Evolutionary conservation across 2,329 filamentous ascomycete species (phyloP), one percentile per base, ranked within the genome.

Genomic region (Plenodomus lindquistii): DNA sequence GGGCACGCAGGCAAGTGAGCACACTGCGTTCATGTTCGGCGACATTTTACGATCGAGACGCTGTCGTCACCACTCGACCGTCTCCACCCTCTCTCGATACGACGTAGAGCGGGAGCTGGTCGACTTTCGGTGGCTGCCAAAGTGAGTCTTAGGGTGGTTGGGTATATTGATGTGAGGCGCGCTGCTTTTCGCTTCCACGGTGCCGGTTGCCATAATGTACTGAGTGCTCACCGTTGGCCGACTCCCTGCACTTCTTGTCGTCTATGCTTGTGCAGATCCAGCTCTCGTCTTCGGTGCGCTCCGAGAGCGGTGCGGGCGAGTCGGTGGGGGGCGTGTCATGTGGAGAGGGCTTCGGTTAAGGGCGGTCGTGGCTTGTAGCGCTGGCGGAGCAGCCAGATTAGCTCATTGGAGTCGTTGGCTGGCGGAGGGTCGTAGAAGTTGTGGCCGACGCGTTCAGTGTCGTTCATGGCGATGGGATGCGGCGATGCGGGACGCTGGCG

Each of bases 341-440:
- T 17, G 61, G 49, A 19, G 56, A 27, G 19, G 60, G 51, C 54
- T 50, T 63, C 36, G 64, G 59, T 37, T n/a, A 65, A 54, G 22
- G 65, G 50, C 29, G 65, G 48, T 31, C 59, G 48, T 22, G 63
- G 57, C 44, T 77, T 75, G 70, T 88, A 88, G 60, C 80, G 72
- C 62, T 73, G 73, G 35, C 86, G 86, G 39, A 97, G 79, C 66
- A 91, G 95, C 92, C 93, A 97, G 54, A 96, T 89, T 11, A 89
- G 84, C 31, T 81, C 79, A 48, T 76, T 71, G 48, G 85, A 79
- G 68, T 96, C 86, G 74, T 97, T 96, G 54, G 82, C 84, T 5
- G 91, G 92, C 56, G 92, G 86, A 0, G 91, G 91, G 62, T 97
- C 92, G 87, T 91, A 96, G 66, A 97, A 87, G 76, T 88, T 88